Base-by-base conservation (phyloP, 345 rosid genomes). In the Brassica cretica region DNA sequence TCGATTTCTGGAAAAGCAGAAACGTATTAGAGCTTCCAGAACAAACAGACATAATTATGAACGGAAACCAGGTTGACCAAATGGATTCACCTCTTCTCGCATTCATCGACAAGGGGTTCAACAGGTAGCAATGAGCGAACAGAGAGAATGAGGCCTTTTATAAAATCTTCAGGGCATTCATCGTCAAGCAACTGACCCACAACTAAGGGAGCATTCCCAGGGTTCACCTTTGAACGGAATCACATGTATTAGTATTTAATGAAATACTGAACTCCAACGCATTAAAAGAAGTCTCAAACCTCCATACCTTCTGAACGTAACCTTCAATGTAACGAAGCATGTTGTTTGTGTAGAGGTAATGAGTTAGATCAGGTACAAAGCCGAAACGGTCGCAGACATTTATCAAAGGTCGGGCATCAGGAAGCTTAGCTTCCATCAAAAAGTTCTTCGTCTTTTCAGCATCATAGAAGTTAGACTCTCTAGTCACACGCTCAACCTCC, bases 401-500 rank as follows among this genome's bases (percentile, higher is more conserved):
- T 76, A 94, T 94, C 78, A 94, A 79, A 12, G 97, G 98, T 76
- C 30, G 30, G 30, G 30, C 30, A 27, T 27, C 30, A 27, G 30
- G 30, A 27, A 27, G 30, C 30, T 27, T 93, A 80, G 96, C 94
- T 87, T 95, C 99, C 99, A 93, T 95, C 79, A 95, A 80, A 78
- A 95, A 95, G 87, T 93, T 95, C 84, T 93, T 95, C 2, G 97
- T 87, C 89, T 95, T 95, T 82, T 93, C 97, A 69, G 99, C 86
- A 70, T 95, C 98, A 83, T 93, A 93, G 76, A 91, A 93, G 66
- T 91, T 77, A 27, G 30, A 27, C 30, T 27, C 30, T 27, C 99
- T 90, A 44, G 98, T 93, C 70, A 95, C 99, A n/a, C 99, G 99
- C 85, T 95, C 99, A 76, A 95, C 99, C 87, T 95, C 99, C 84